Conservation (phyloP, 148 eudicot genomes). For the Rhododendron ferrugineum region DNA sequence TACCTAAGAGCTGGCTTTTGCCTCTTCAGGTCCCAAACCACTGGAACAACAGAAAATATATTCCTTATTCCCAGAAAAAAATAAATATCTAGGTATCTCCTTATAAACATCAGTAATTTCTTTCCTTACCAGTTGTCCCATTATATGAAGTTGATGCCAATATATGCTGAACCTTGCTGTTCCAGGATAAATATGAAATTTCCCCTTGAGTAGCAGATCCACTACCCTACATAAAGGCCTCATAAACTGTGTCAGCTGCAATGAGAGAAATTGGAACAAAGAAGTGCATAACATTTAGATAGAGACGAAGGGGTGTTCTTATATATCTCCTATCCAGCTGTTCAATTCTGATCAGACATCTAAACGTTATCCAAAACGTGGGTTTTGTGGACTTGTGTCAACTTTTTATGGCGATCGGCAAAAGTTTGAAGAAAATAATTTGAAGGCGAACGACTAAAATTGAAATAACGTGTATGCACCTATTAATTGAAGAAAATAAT, state of each 20-base stretch:
- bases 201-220: slow-evolving; percentile 88
- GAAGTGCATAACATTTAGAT: not conserved
- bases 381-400: not conserved
- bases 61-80: slow-evolving; percentile 8
- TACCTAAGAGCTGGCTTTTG: slow-evolving; percentile 94
- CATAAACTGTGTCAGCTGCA: slow-evolving; percentile 4
- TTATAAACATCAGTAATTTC: not conserved
- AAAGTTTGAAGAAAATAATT: not conserved
- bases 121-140: slow-evolving; percentile 74
- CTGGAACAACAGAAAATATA: slow-evolving; percentile 31
- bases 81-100: not conserved
- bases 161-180: slow-evolving; percentile 82
- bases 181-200: slow-evolving; percentile 95
- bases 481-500: no score
- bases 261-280: not conserved
- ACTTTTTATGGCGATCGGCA: not conserved
- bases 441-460: not conserved
- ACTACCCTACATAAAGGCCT: slow-evolving; percentile 56
- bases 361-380: not conserved
- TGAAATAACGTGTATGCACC: not conserved
- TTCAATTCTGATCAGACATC: not conserved
- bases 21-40: slow-evolving; percentile 96
- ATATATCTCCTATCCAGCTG: not conserved
- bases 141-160: slow-evolving; percentile 87
- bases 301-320: not conserved